A percentile compares a stretch with the other conserved stretches of the same genome.
Conservation (phyloP, 1,139 yeast species). For the Eremothecium cymbalariae region DNA sequence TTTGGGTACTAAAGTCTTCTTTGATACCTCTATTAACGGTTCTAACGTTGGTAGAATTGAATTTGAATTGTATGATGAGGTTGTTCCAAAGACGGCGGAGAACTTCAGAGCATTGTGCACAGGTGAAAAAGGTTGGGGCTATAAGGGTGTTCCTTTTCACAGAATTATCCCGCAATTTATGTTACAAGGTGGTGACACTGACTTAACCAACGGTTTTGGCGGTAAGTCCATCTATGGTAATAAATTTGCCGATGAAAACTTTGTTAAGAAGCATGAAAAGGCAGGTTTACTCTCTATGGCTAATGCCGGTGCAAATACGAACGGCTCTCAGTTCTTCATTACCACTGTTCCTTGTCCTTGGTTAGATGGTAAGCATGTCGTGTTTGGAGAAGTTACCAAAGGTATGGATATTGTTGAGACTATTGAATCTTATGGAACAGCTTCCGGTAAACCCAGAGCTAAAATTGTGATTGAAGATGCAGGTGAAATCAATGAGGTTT, state of each 20-base stretch:
- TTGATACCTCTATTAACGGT: conserved; percentile 33
- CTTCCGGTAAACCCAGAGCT: conserved; percentile 73
- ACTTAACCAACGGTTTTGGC: conserved; percentile 91
- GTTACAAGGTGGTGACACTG: conserved; percentile 99
- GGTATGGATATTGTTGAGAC: conserved; percentile 89
- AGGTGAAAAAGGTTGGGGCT: conserved; percentile 97
- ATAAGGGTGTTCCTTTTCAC: conserved; percentile 90
- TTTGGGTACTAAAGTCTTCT: conserved; percentile 35
- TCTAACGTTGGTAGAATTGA: conserved; percentile 58
- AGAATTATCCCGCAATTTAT: conserved; percentile 97
- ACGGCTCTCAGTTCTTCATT: conserved; percentile 98
- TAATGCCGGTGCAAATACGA: conserved; percentile 99
- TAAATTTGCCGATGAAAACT: conserved; percentile 94
- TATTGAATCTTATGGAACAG: conserved; percentile 80
- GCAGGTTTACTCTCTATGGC: conserved; percentile 99
- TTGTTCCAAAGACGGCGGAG: conserved; percentile 96
- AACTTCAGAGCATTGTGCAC: conserved; percentile 96
- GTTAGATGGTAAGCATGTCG: conserved; percentile 99
- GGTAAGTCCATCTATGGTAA: conserved; percentile 98
- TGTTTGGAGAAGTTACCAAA: conserved; percentile 91
- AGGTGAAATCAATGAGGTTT: conserved; percentile 61
- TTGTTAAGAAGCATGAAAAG: conserved; percentile 70
- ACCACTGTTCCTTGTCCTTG: conserved; percentile 94
- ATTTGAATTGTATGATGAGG: conserved; percentile 85
- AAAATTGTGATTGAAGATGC: conserved; percentile 70